Evolutionary conservation across 2,329 filamentous ascomycete genomes (phyloP).

Genomic region (Apiospora marii): DNA sequence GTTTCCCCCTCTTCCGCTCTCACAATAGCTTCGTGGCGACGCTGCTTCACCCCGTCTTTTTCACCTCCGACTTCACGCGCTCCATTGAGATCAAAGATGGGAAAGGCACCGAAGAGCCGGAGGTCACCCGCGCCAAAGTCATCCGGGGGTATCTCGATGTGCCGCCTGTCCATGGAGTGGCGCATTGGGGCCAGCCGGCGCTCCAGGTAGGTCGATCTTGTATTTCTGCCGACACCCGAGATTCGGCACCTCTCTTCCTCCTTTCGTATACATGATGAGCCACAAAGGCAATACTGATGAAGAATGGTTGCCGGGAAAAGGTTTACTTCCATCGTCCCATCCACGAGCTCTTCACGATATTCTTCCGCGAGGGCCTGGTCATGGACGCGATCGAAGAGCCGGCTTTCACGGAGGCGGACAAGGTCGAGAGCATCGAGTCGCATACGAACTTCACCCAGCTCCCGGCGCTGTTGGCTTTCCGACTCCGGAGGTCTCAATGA

Average conservation of each 20-base stretch:
- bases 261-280: neutral
- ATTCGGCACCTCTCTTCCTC: neutral
- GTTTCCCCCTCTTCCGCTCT: neutral
- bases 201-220: conserved; percentile 44
- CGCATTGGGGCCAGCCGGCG: conserved; percentile 43
- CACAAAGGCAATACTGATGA: neutral
- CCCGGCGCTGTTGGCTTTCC: conserved; percentile 46
- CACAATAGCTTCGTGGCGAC: conserved; percentile 52
- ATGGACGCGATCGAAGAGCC: conserved; percentile 57
- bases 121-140: conserved; percentile 45
- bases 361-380: conserved; percentile 51
- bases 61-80: conserved; percentile 52
- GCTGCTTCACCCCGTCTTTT: conserved; percentile 57
- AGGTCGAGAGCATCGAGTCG: conserved; percentile 41
- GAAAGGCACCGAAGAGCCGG: conserved; percentile 43
- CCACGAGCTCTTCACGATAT: conserved; percentile 51
- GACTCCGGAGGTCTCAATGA: conserved; percentile 27
- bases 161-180: conserved; percentile 47
- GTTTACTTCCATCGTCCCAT: conserved; percentile 54
- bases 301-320: conserved; percentile 31
- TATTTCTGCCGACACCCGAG: neutral
- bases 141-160: conserved; percentile 53
- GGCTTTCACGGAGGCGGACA: conserved; percentile 49
- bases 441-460: conserved; percentile 50
- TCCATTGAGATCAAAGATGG: conserved; percentile 49